Evolutionary conservation across 805 yeast species (phyloP).

Genomic region (Torulaspora indica): DNA sequence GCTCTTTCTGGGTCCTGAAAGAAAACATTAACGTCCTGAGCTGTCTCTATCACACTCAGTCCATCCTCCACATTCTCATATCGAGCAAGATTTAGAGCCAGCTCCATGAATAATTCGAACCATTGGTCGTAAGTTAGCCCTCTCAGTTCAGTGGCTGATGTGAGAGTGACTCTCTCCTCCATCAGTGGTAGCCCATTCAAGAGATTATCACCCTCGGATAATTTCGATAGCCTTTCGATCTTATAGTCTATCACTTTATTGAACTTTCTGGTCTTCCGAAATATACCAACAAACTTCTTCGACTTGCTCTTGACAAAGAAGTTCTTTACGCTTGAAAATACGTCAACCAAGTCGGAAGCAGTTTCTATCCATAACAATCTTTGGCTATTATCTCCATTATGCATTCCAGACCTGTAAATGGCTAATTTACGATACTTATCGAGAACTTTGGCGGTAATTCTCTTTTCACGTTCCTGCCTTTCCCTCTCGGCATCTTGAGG

Average conservation of each 20-base stretch:
- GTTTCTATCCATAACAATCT: constrained; percentile 75
- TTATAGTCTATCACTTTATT: constrained; percentile 68
- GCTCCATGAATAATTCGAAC: constrained; percentile 80
- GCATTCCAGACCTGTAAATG: constrained; percentile 47
- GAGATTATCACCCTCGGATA: constrained; percentile 52
- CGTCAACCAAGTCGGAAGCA: constrained; percentile 77
- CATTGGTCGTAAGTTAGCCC: constrained; percentile 75
- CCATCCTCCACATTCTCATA: constrained; percentile 61
- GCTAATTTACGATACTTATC: constrained; percentile 53
- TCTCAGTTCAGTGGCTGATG: constrained; percentile 58
- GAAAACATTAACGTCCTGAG: constrained; percentile 75
- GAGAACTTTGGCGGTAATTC: constrained; percentile 52
- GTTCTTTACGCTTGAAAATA: constrained; percentile 69
- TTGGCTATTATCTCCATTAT: constrained; percentile 53
- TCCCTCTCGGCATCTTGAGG: constrained; percentile 41
- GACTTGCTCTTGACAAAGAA: constrained; percentile 77
- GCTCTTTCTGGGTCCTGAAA: constrained; percentile 57
- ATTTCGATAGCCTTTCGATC: constrained; percentile 59
- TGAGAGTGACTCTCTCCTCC: constrained; percentile 41
- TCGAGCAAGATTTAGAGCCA: constrained; percentile 62
- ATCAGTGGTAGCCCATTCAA: constrained; percentile 36
- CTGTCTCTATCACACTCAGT: constrained; percentile 62
- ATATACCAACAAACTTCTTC: constrained; percentile 62
- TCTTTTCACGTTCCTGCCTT: constrained; percentile 50
- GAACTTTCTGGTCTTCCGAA: constrained; percentile 55